These are phyloP conservation scores for Gossypium arboreum DNA, from an alignment of 345 rosid species.

Conservation along the genomic window DNA sequence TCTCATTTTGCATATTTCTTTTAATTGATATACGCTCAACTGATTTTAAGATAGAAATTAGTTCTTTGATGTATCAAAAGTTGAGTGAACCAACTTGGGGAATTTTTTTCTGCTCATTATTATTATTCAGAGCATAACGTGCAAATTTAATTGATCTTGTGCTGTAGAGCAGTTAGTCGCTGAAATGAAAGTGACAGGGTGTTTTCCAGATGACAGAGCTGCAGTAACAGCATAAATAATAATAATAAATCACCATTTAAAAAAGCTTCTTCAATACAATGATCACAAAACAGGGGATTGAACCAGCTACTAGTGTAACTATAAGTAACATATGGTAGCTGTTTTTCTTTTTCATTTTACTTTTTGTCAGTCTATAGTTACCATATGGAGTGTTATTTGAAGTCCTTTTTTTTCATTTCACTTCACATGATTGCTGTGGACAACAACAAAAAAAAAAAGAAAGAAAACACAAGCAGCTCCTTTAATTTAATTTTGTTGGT, in stretches of 20 bases:
- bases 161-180: not conserved
- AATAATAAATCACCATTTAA: not conserved
- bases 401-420: too few relatives aligned
- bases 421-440: not conserved
- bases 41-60: not conserved
- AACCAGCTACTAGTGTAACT: too few relatives aligned
- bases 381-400: too few relatives aligned
- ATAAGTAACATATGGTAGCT: too few relatives aligned
- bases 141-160: too few relatives aligned
- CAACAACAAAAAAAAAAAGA: not conserved
- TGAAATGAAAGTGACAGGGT: not conserved
- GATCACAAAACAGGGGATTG: too few relatives aligned
- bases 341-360: too few relatives aligned
- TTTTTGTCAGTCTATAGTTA: too few relatives aligned
- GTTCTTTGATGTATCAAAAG: not conserved
- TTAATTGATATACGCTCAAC: not conserved
- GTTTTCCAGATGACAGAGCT: not conserved
- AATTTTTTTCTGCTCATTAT: not conserved
- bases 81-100: not conserved
- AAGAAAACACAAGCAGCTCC: not conserved
- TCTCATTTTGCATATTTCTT: not conserved
- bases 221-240: not conserved
- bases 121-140: not conserved
- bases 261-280: too few relatives aligned
- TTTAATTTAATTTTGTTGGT: not conserved